A percentile compares a stretch with the other conserved stretches of the same genome.
Evolutionary conservation across 2,329 filamentous ascomycete species (phyloP).

Genomic region (Triangularia verruculosa): DNA sequence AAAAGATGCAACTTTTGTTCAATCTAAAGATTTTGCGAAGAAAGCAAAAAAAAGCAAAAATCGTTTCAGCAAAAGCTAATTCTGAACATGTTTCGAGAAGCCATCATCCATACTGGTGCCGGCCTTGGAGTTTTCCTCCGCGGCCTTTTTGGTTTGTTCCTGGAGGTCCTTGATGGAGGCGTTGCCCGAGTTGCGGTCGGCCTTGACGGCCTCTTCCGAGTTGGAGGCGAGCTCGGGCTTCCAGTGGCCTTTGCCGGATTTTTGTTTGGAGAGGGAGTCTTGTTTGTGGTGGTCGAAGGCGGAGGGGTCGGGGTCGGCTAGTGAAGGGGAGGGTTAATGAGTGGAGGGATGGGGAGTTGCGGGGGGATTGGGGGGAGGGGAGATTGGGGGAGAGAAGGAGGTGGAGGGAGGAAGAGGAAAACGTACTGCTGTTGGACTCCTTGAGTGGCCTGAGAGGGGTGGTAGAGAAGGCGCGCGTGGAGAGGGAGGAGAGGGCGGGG

Average conservation of each 20-base stretch:
- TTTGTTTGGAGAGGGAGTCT: constrained; percentile 63
- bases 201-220: constrained; percentile 74
- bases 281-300: constrained; percentile 58
- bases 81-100: constrained; percentile 30
- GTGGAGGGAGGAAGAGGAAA: neutral
- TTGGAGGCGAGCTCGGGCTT: constrained; percentile 73
- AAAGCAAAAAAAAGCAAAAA: neutral
- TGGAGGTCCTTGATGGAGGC: constrained; percentile 48
- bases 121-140: constrained; percentile 45
- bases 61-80: neutral
- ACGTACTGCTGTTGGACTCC: constrained; percentile 23
- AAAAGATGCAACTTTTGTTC: no score
- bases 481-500: neutral
- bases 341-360: neutral
- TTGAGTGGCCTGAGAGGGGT: constrained; percentile 18
- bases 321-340: neutral
- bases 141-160: constrained; percentile 55
- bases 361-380: neutral
- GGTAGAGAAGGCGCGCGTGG: constrained; percentile 14
- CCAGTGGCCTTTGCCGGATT: constrained; percentile 70
- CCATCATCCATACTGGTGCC: constrained; percentile 49
- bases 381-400: constrained; percentile 1
- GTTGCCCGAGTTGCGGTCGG: constrained; percentile 47
- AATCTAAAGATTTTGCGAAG: no score
- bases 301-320: constrained; percentile 32